Evolutionary conservation across 352 stramenopile genomes (phyloP).

Genomic region (Pythium aphanidermatum): DNA sequence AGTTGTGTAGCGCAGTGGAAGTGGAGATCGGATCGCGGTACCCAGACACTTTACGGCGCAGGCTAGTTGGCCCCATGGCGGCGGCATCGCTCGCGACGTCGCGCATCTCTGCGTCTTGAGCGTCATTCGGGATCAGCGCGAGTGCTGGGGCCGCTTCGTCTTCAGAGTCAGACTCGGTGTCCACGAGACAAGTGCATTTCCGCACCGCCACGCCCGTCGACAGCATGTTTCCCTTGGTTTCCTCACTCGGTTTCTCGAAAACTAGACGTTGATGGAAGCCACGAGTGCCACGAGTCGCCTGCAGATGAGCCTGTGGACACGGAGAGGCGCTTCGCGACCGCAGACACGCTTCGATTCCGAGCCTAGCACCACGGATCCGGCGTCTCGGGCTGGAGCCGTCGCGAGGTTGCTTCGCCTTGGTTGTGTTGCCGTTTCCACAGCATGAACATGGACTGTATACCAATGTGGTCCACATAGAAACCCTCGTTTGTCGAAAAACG

Average conservation of each 20-base stretch:
- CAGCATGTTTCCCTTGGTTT: slow-evolving; percentile 2
- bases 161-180: slow-evolving; percentile 72
- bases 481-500: background rate
- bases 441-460: background rate
- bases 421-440: slow-evolving; percentile 19
- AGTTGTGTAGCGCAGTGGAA: slow-evolving; percentile 69
- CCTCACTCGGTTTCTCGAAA: background rate
- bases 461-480: slow-evolving; percentile 6
- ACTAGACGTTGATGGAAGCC: too few relatives aligned
- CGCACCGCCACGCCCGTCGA: slow-evolving; percentile 12
- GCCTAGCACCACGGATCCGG: too few relatives aligned
- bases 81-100: background rate
- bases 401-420: background rate
- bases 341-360: too few relatives aligned
- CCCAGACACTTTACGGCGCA: slow-evolving; percentile 30
- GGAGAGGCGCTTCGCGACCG: too few relatives aligned
- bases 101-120: slow-evolving; percentile 46
- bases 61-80: slow-evolving; percentile 11
- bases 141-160: slow-evolving; percentile 39
- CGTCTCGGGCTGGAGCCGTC: too few relatives aligned
- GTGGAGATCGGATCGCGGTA: slow-evolving; percentile 50
- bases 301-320: too few relatives aligned
- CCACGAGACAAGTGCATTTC: slow-evolving; percentile 63
- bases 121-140: slow-evolving; percentile 32
- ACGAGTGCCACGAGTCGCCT: too few relatives aligned